Base-by-base conservation (phyloP, 352 stramenopile species). In the Phytophthora palmivora region DNA sequence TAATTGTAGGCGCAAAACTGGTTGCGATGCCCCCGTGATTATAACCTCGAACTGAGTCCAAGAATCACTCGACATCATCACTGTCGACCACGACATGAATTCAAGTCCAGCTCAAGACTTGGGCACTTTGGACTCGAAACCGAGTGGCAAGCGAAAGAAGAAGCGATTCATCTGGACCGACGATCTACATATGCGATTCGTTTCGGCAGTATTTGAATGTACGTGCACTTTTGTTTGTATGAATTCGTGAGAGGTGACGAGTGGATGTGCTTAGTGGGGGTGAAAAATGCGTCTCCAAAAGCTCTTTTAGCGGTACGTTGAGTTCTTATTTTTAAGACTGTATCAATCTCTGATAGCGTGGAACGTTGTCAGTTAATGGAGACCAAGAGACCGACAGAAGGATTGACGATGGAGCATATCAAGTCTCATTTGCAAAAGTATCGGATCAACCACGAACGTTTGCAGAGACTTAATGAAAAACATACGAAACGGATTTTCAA, bases 401-500 rank as follows among this genome's bases (percentile, higher is more conserved):
- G 36, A 24, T 28, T 71, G 43, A 71, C 63, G 18, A 43, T 21
- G 19, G 48, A 62, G 12, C 56, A 71, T 19, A 71, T 71, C 43
- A 71, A 71, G 43, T 71, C 63, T 7, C 63, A 71, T 9, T 37
- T 71, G 1, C 63, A 71, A 21, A 71, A 71, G 56, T 67, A 71
- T 21, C 48, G 56, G 22, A 71, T 71, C 42, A 62, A 52, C 36
- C 58, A 71, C 37, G 32, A 71, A 26, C 56, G 56, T 4, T 71
- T 56, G 18, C 56, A 67, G 12, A 47, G 5, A 8, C 22, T 61
- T 9, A 61, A 51, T 37, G 62, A 65, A 9, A 70, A 60, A 36
- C 55, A 63, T 38, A 16, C 21, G 0, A 69, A 46, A n/a, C 56
- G 55, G 5, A 63, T 33, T 45, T 53, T 49, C 4, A 67, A 63